phyloP scores from a whole-genome alignment of 2,329 filamentous ascomycete genomes.

The Pyricularia grisea region DNA sequence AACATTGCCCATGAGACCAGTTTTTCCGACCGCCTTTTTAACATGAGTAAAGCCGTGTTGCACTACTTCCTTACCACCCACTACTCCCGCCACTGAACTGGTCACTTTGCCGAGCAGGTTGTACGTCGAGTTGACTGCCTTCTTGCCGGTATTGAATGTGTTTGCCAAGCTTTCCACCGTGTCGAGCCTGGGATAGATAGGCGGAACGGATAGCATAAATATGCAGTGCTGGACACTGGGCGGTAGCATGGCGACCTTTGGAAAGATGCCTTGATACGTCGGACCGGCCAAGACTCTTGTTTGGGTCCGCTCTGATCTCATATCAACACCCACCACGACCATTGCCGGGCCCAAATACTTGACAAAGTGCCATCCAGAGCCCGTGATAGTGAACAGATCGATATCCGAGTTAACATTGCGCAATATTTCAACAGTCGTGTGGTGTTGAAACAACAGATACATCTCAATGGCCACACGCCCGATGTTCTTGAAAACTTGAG shows the following conservation, averaged over 20 bases:
- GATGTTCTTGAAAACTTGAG: constrained; percentile 96
- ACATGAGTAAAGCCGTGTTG: constrained; percentile 88
- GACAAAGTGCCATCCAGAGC: constrained; percentile 97
- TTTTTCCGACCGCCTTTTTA: constrained; percentile 94
- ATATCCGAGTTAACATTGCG: constrained; percentile 80
- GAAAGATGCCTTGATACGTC: constrained; percentile 95
- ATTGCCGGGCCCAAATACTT: constrained; percentile 91
- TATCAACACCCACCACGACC: constrained; percentile 82
- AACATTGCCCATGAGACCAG: constrained; percentile 89
- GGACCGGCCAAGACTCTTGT: constrained; percentile 90
- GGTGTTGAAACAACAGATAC: constrained; percentile 97
- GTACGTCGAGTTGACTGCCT: constrained; percentile 91
- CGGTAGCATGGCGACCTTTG: constrained; percentile 83
- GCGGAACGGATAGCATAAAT: constrained; percentile 87
- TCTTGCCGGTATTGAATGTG: constrained; percentile 90
- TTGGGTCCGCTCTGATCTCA: constrained; percentile 82
- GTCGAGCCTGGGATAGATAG: constrained; percentile 86
- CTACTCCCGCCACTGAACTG: constrained; percentile 87
- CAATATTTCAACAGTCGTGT: constrained; percentile 89
- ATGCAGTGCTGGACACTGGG: constrained; percentile 93
- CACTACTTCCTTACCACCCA: constrained; percentile 89
- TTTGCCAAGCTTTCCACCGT: constrained; percentile 85
- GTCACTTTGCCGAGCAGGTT: constrained; percentile 94
- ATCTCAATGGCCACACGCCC: constrained; percentile 92
- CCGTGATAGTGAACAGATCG: constrained; percentile 93